phyloP scores from a whole-genome alignment of 805 yeast species.

The Starmerella etchellsii region DNA sequence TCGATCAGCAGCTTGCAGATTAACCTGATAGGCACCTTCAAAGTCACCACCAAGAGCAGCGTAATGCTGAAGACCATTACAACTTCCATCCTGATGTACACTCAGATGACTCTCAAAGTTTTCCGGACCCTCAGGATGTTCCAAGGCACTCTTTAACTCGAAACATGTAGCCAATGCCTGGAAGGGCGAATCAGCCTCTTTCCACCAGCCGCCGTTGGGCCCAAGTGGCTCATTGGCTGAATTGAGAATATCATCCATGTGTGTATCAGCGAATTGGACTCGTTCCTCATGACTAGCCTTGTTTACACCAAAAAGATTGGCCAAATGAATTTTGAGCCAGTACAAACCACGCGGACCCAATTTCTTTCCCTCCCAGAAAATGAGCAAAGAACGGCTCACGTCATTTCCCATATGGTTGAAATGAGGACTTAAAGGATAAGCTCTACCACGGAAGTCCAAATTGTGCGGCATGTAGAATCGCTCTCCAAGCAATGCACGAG shows the following conservation, averaged over 20 bases:
- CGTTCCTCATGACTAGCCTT: slow-evolving; percentile 43
- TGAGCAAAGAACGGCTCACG: slow-evolving; percentile 43
- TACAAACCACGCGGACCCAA: slow-evolving; percentile 40
- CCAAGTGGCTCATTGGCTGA: slow-evolving; percentile 39
- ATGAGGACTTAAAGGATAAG: slow-evolving; percentile 52
- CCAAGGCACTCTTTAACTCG: slow-evolving; percentile 39
- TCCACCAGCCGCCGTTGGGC: slow-evolving; percentile 40
- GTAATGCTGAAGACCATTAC: slow-evolving; percentile 57
- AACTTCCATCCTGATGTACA: slow-evolving; percentile 56
- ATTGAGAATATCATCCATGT: slow-evolving; percentile 33
- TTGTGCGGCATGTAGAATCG: slow-evolving; percentile 50
- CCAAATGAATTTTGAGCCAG: slow-evolving; percentile 53
- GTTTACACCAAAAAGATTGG: slow-evolving; percentile 46
- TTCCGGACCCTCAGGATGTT: slow-evolving; percentile 36
- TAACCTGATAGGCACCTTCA: slow-evolving; percentile 53
- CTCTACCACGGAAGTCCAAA: slow-evolving; percentile 52
- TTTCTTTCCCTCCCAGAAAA: slow-evolving; percentile 47
- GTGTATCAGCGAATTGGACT: slow-evolving; percentile 36
- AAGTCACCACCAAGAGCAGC: slow-evolving; percentile 60
- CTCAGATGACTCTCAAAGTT: slow-evolving; percentile 40
- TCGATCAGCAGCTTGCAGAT: slow-evolving; percentile 40
- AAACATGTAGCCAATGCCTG: slow-evolving; percentile 46
- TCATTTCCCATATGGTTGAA: slow-evolving; percentile 52
- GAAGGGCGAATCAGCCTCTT: slow-evolving; percentile 48
- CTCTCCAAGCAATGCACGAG: slow-evolving; percentile 72